A percentile compares a stretch with the other conserved stretches of the same genome.
phyloP scores from a whole-genome alignment of 2,329 filamentous ascomycete genomes.

The Neonectria ditissima region DNA sequence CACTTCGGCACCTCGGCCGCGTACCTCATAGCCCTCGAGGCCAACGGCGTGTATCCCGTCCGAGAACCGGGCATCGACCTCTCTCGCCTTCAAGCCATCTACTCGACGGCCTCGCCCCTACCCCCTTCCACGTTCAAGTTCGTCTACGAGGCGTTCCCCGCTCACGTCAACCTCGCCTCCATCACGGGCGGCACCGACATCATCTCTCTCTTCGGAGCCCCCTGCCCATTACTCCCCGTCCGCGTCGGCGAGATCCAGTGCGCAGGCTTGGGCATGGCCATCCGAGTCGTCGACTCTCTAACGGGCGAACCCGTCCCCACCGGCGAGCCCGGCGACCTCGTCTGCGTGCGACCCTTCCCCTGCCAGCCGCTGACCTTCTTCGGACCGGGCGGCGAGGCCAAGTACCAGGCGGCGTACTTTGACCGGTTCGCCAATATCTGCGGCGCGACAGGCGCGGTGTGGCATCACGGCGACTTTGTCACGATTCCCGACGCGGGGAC shows the following conservation, averaged over 20 bases:
- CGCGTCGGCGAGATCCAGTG: slow-evolving; percentile 81
- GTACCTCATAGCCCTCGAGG: slow-evolving; percentile 91
- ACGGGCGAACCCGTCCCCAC: slow-evolving; percentile 67
- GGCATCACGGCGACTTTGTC: slow-evolving; percentile 97
- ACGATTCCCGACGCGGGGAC: slow-evolving; percentile 73
- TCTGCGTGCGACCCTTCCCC: slow-evolving; percentile 88
- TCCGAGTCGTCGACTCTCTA: slow-evolving; percentile 69
- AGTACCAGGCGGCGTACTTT: slow-evolving; percentile 89
- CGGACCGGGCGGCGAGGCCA: slow-evolving; percentile 71
- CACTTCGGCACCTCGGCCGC: slow-evolving; percentile 97
- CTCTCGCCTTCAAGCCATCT: slow-evolving; percentile 81
- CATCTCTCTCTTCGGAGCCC: slow-evolving; percentile 91
- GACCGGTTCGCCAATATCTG: slow-evolving; percentile 74
- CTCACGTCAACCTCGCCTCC: slow-evolving; percentile 84
- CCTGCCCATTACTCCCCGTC: slow-evolving; percentile 81
- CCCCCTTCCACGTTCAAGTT: slow-evolving; percentile 94
- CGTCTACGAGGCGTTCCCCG: slow-evolving; percentile 85
- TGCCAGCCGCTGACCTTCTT: slow-evolving; percentile 94
- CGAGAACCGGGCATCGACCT: slow-evolving; percentile 67
- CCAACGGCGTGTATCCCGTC: slow-evolving; percentile 73
- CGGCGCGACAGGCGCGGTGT: slow-evolving; percentile 63
- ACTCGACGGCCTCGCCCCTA: slow-evolving; percentile 92
- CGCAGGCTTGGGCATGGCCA: slow-evolving; percentile 83
- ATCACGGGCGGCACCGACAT: slow-evolving; percentile 98
- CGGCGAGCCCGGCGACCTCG: slow-evolving; percentile 84